These are phyloP conservation scores for Thielaviopsis euricoi DNA, from an alignment of 2,329 filamentous ascomycete species.

Conservation along the genomic window DNA sequence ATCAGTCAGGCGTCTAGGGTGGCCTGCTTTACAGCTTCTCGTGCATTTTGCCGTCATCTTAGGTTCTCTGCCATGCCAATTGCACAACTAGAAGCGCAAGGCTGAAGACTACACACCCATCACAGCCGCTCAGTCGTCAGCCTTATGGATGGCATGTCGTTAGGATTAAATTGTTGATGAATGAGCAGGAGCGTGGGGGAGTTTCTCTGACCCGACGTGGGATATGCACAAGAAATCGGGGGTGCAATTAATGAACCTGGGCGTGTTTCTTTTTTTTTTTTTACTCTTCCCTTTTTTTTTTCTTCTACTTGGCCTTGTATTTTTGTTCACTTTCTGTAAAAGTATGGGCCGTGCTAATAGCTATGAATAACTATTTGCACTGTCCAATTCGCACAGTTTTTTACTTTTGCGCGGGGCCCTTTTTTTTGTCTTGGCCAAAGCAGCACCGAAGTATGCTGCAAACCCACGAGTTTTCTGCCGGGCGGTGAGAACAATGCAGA, in stretches of 20 bases:
- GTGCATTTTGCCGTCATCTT: neutral
- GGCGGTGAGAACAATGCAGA: slow-evolving; percentile 10
- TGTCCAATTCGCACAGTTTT: neutral
- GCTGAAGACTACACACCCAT: neutral
- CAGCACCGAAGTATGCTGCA: neutral
- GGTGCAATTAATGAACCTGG: neutral
- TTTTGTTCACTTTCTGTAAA: neutral
- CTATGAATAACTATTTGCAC: neutral
- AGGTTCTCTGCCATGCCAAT: neutral
- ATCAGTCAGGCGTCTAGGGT: neutral
- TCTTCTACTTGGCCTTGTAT: neutral
- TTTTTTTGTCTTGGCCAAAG: neutral
- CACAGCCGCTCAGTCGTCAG: neutral
- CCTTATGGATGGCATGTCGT: slow-evolving; percentile 6
- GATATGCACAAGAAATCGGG: slow-evolving; percentile 2
- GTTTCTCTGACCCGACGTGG: slow-evolving; percentile 3
- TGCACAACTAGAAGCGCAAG: neutral
- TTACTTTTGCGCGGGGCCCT: slow-evolving; percentile 2
- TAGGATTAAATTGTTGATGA: slow-evolving; percentile 6
- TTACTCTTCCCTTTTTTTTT: neutral
- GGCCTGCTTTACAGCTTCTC: neutral
- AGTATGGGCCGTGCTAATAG: slow-evolving; percentile 1
- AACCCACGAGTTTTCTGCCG: slow-evolving; percentile 7
- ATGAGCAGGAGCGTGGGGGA: slow-evolving; percentile 8
- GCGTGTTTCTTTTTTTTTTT: slow-evolving; percentile 1